These are phyloP conservation scores for Blastobotrys elegans DNA, from an alignment of 1,139 yeast genomes.

Conservation along the genomic window DNA sequence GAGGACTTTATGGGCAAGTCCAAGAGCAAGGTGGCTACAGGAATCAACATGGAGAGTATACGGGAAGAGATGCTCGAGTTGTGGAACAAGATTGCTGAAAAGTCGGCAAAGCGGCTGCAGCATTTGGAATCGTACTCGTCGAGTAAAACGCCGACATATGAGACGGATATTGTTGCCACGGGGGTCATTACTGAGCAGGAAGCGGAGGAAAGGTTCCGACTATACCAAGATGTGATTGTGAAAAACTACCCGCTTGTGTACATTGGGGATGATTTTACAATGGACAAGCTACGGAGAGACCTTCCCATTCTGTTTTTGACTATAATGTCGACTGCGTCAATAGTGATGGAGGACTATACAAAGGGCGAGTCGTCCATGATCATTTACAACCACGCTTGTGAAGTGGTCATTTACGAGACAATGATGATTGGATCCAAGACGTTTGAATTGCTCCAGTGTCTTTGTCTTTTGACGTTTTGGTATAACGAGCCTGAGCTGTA, in stretches of 20 bases:
- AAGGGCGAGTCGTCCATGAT: constrained; percentile 39
- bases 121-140: constrained; percentile 15
- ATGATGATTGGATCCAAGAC: constrained; percentile 69
- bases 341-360: constrained; percentile 36
- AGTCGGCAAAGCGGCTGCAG: constrained; percentile 24
- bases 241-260: constrained; percentile 49
- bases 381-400: constrained; percentile 57
- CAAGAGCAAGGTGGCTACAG: constrained; percentile 17
- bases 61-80: constrained; percentile 30
- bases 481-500: constrained; percentile 80
- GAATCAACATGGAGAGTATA: constrained; percentile 23
- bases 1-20: constrained; percentile 15
- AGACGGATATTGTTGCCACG: constrained; percentile 31
- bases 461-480: constrained; percentile 65
- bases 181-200: constrained; percentile 34
- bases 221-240: constrained; percentile 28
- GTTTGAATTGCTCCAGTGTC: constrained; percentile 58
- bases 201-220: constrained; percentile 29
- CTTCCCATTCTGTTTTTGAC: constrained; percentile 62
- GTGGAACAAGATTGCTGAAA: constrained; percentile 30
- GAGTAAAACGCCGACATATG: constrained; percentile 25
- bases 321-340: constrained; percentile 58
- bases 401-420: constrained; percentile 55
- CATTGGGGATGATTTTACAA: constrained; percentile 42
- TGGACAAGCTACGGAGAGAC: constrained; percentile 45